Conservation (phyloP, 441 rosid species). For the California macrophylla region DNA sequence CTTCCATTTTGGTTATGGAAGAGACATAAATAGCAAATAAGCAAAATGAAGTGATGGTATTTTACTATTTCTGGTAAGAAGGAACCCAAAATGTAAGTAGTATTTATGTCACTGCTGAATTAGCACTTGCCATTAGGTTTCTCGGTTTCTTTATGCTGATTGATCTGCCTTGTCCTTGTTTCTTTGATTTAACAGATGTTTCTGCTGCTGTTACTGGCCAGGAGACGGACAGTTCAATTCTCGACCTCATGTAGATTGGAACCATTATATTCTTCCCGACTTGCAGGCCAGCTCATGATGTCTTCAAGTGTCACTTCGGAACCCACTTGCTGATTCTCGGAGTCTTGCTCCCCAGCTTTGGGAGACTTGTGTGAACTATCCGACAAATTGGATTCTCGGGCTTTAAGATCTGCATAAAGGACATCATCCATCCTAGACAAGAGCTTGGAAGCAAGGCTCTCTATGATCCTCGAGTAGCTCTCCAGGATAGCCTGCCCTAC, state of each 20-base stretch:
- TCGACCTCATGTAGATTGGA: not conserved
- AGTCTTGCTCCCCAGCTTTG: not conserved
- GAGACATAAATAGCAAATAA: not conserved
- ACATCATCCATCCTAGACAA: constrained; percentile 83
- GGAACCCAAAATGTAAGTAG: not conserved
- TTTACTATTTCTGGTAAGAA: not conserved
- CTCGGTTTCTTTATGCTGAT: not conserved
- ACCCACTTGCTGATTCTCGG: not conserved
- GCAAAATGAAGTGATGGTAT: not conserved
- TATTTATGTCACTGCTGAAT: not conserved
- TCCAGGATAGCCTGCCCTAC: constrained; percentile 85
- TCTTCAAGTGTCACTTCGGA: not conserved
- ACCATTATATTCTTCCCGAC: constrained; percentile 22
- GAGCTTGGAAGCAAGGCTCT: constrained; percentile 80
- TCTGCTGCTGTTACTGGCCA: not conserved
- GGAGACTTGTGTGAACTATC: not conserved
- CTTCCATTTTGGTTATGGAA: not conserved
- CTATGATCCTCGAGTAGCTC: constrained; percentile 86
- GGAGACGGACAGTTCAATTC: not conserved
- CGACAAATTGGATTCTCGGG: not conserved
- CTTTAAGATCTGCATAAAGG: constrained; percentile 49
- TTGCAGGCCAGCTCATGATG: not conserved
- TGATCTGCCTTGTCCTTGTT: no score
- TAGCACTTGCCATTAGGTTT: not conserved
- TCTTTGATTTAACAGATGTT: not conserved